Conservation (phyloP, 805 yeast species). For the Ogataea ramenticola region DNA sequence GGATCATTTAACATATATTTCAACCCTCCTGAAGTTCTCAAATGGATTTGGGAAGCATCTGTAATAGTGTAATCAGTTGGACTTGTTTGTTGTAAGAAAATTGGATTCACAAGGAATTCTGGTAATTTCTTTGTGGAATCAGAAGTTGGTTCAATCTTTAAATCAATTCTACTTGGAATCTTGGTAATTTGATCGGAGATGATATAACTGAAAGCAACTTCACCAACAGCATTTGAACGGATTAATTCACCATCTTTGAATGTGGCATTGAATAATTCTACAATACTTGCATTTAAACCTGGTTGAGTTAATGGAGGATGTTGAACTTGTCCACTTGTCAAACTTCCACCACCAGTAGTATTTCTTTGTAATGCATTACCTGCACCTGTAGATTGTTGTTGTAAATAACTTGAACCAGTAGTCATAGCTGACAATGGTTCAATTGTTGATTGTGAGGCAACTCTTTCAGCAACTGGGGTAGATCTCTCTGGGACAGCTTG, state of each 20-base stretch:
- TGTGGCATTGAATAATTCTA: slow-evolving; percentile 76
- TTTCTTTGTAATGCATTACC: slow-evolving; percentile 28
- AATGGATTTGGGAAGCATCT: slow-evolving; percentile 42
- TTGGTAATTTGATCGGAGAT: slow-evolving; percentile 22
- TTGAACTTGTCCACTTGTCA: slow-evolving; percentile 29
- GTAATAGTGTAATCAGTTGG: slow-evolving; percentile 33
- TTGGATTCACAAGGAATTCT: slow-evolving; percentile 43
- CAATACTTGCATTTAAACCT: slow-evolving; percentile 78
- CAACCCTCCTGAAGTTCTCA: slow-evolving; percentile 72
- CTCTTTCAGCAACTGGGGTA: neutral
- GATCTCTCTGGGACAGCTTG: neutral
- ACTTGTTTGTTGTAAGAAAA: slow-evolving; percentile 38
- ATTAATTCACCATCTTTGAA: slow-evolving; percentile 59
- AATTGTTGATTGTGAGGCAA: neutral
- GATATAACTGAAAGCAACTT: slow-evolving; percentile 72
- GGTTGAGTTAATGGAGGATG: slow-evolving; percentile 45
- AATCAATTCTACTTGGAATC: slow-evolving; percentile 36
- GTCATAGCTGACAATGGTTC: slow-evolving; percentile 12
- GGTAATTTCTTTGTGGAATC: slow-evolving; percentile 26
- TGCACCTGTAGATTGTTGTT: slow-evolving; percentile 39
- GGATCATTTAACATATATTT: slow-evolving; percentile 57
- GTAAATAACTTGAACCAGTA: slow-evolving; percentile 17
- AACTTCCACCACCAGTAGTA: slow-evolving; percentile 26
- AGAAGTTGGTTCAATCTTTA: slow-evolving; percentile 30
- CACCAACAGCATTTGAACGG: slow-evolving; percentile 69